Base-by-base conservation (phyloP, 2,329 filamentous ascomycete genomes). In the Aspergillus glaucus region DNA sequence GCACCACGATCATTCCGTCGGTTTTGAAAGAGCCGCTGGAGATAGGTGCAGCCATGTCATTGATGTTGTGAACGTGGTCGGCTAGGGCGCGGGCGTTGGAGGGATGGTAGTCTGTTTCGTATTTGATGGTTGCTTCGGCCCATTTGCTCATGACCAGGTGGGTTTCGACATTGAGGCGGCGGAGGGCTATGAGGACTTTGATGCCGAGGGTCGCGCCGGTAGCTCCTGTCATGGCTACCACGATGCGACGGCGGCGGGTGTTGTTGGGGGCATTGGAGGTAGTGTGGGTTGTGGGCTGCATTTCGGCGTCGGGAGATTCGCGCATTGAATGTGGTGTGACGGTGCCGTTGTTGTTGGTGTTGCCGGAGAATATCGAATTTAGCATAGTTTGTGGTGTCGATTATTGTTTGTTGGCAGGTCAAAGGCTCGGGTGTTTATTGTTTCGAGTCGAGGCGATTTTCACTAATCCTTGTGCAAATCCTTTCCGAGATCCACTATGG, bases 161-260 rank as follows among this genome's bases (percentile, higher is more conserved):
- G 0, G 74, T 77, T 58, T 78, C 75, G 14, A 77, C 56, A n/a
- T 70, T 62, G 9, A 77, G 65, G 0, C 56, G 52, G 1, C 70
- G 69, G 0, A 79, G 67, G 3, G 64, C 60, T 6, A 65, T 59
- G 3, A 78, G 69, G 0, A 69, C 55, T 14, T 67, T 68, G 48
- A 78, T 73, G 1, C 66, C 75, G 6, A 72, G 62, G 2, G 67
- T 57, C 1, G 75, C 65, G 3, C 76, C 75, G 0, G 76, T 78
- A 1, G 76, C 75, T 3, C 75, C 76, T 1, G 76, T 78, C 40
- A 79, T 72, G 17, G 67, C 76, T 6, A 78, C 66, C 1, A 78
- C 65, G 44, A 78, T 75, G 7, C 64, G 53, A n/a, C 51, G 56
- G 40, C 55, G 58, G 6, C 37, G 39, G 2, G 19, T 32, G 9